phyloP scores from a whole-genome alignment of 2,329 filamentous ascomycete genomes.

The Penicillium psychrosexuale region DNA sequence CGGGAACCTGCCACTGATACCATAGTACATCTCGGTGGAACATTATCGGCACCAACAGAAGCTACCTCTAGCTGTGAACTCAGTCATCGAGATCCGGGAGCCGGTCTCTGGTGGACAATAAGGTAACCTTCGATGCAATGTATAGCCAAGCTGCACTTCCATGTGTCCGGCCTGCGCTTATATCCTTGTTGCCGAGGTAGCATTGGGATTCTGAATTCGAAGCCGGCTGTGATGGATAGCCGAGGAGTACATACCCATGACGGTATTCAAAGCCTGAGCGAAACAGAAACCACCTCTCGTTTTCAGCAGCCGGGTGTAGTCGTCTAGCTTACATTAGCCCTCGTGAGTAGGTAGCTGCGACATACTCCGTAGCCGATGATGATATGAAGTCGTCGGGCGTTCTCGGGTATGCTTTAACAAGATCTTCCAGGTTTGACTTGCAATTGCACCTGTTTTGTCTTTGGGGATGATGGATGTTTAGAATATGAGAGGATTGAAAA shows the following conservation, averaged over 20 bases:
- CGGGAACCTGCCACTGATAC: constrained; percentile 1
- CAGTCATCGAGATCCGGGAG: background rate
- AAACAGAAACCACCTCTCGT: background rate
- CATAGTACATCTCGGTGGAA: background rate
- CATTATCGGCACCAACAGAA: background rate
- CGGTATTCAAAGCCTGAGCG: background rate
- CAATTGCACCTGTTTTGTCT: background rate
- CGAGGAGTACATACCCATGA: background rate
- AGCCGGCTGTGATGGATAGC: background rate
- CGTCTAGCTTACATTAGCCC: background rate
- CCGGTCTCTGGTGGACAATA: background rate
- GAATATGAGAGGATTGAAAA: background rate
- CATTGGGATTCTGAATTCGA: background rate
- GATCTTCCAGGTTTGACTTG: background rate
- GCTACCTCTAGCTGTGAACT: background rate
- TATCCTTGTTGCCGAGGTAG: background rate
- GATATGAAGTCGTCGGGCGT: background rate
- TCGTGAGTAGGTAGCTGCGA: background rate
- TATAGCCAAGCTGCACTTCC: no score
- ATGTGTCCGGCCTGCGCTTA: no score
- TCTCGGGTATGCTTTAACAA: background rate
- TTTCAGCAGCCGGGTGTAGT: background rate
- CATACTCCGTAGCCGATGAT: background rate
- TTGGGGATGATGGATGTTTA: background rate
- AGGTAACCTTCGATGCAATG: background rate